These are phyloP conservation scores for Penicillium crustosum DNA, from an alignment of 2,329 filamentous ascomycete species.

Conservation along the genomic window DNA sequence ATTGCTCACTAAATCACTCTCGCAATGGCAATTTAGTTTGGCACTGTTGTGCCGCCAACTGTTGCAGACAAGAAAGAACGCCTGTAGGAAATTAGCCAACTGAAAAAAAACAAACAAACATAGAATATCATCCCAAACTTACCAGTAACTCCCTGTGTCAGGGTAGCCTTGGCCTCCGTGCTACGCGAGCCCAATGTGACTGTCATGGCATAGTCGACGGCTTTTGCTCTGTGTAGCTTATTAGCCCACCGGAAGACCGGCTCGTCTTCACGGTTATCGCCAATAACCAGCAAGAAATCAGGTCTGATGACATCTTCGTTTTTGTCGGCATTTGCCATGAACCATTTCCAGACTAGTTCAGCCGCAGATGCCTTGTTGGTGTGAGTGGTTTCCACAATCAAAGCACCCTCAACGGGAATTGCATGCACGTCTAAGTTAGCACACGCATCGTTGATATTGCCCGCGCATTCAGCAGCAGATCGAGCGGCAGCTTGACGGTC, in stretches of 20 bases:
- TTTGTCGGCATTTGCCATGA: constrained; percentile 57
- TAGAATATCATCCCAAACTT: constrained; percentile 38
- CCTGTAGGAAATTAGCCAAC: constrained; percentile 36
- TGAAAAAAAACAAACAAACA: too few relatives aligned
- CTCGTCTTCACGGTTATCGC: constrained; percentile 90
- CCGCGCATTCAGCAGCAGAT: constrained; percentile 84
- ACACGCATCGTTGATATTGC: constrained; percentile 93
- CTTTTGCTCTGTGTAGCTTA: constrained; percentile 59
- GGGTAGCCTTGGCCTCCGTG: constrained; percentile 79
- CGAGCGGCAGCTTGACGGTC: constrained; percentile 73
- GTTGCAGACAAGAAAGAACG: constrained; percentile 55
- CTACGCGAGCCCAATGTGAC: constrained; percentile 85
- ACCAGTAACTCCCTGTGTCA: constrained; percentile 92
- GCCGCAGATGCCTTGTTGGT: constrained; percentile 88
- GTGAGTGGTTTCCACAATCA: constrained; percentile 80
- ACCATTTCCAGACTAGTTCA: constrained; percentile 66
- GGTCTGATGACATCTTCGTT: constrained; percentile 46
- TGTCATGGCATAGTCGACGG: constrained; percentile 71
- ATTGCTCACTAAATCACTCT: not conserved
- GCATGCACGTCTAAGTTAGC: constrained; percentile 81
- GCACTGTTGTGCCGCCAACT: constrained; percentile 39
- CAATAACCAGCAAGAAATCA: constrained; percentile 86
- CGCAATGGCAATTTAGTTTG: constrained; percentile 24
- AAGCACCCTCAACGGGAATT: constrained; percentile 73
- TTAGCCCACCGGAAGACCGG: constrained; percentile 95